Evolutionary conservation across 2,329 filamentous ascomycete genomes (phyloP).

Genomic region (Pseudohalonectria lignicola): DNA sequence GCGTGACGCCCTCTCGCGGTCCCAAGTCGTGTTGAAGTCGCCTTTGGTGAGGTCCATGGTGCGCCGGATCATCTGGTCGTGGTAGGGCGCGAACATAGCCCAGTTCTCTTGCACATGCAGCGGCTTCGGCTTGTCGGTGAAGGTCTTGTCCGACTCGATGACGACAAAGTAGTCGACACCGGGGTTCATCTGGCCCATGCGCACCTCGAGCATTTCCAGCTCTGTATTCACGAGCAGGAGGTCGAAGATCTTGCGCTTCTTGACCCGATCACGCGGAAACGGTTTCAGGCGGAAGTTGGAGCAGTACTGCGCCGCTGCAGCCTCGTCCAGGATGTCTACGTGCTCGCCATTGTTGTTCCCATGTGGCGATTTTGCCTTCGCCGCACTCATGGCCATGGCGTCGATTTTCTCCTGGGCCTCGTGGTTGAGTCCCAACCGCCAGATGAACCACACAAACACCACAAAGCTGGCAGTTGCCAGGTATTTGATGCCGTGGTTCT

Average conservation of each 20-base stretch:
- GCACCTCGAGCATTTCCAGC: slow-evolving; percentile 9
- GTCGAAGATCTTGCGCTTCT: slow-evolving; percentile 9
- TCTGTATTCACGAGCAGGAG: slow-evolving; percentile 10
- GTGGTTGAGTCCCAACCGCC: slow-evolving; percentile 1
- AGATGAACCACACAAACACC: slow-evolving; percentile 4
- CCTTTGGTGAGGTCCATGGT: slow-evolving; percentile 18
- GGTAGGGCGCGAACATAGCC: slow-evolving; percentile 20
- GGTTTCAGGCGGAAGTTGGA: slow-evolving; percentile 32
- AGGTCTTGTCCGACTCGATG: slow-evolving; percentile 24
- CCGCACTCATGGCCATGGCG: neutral
- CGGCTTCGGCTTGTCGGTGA: slow-evolving; percentile 23
- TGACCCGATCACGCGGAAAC: slow-evolving; percentile 38
- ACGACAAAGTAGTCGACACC: slow-evolving; percentile 32
- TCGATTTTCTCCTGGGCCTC: neutral
- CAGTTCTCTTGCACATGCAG: slow-evolving; percentile 23
- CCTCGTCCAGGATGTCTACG: slow-evolving; percentile 4
- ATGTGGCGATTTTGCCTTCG: too few relatives aligned
- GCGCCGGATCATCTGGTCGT: slow-evolving; percentile 27
- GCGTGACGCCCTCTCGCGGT: slow-evolving; percentile 24
- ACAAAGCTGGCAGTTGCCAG: slow-evolving; percentile 1
- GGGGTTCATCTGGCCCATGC: slow-evolving; percentile 14
- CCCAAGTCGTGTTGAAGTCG: slow-evolving; percentile 16
- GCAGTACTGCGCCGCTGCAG: slow-evolving; percentile 2
- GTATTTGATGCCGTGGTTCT: slow-evolving; percentile 1
- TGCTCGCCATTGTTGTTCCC: neutral